These are phyloP conservation scores for Candolleomyces eurysporus DNA, from an alignment of 768 basidiomycete species.

Conservation along the genomic window DNA sequence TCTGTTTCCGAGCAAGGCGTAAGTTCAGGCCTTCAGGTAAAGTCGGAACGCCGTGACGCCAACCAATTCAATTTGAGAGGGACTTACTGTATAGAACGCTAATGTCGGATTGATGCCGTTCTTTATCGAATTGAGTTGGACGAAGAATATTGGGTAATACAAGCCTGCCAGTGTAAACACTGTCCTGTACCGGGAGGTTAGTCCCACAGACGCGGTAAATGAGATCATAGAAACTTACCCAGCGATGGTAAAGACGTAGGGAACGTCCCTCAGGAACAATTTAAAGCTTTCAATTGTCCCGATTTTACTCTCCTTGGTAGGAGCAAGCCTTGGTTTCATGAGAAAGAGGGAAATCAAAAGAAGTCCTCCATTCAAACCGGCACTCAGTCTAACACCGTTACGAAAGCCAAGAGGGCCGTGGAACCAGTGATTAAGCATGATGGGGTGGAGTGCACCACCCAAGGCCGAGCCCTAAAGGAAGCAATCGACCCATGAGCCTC, in stretches of 20 bases:
- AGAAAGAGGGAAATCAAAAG: conserved; percentile 34
- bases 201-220: not conserved
- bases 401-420: conserved; percentile 49
- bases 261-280: conserved; percentile 39
- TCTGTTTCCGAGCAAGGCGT: conserved; percentile 21
- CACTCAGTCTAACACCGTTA: conserved; percentile 49
- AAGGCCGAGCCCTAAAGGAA: conserved; percentile 45
- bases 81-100: conserved; percentile 56
- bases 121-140: conserved; percentile 51
- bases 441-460: conserved; percentile 60
- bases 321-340: conserved; percentile 43
- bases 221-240: conserved; percentile 26
- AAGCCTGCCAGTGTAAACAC: conserved; percentile 35
- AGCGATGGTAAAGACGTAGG: conserved; percentile 41
- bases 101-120: conserved; percentile 45
- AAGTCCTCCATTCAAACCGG: conserved; percentile 36
- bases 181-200: conserved; percentile 21
- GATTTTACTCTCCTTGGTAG: conserved; percentile 29
- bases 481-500: not conserved
- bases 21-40: not conserved
- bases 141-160: conserved; percentile 53
- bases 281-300: conserved; percentile 26
- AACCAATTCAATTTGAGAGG: not conserved
- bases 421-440: conserved; percentile 58
- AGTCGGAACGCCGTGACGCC: not conserved